These are phyloP conservation scores for Calonectria pseudoreteaudii DNA, from an alignment of 2,329 filamentous ascomycete genomes.

Conservation along the genomic window DNA sequence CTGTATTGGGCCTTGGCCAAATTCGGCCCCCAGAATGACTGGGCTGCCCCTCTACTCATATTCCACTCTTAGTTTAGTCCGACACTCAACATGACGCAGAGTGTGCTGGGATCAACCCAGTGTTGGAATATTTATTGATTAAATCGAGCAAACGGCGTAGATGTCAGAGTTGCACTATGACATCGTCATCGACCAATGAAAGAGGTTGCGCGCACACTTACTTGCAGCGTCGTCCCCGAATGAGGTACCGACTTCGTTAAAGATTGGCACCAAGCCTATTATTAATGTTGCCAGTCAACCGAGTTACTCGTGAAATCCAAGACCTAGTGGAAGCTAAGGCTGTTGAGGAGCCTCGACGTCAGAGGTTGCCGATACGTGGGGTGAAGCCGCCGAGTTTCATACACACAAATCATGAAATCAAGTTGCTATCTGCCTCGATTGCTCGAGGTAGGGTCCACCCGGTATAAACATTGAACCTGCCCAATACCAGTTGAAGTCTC, in stretches of 20 bases:
- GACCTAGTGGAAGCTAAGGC: not conserved
- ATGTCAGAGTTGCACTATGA: not conserved
- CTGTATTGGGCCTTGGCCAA: not conserved
- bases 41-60: not conserved
- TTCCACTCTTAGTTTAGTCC: not conserved
- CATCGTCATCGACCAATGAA: not conserved
- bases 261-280: not conserved
- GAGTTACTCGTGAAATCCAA: not conserved
- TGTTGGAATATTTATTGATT: not conserved
- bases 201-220: not conserved
- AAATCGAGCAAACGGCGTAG: not conserved
- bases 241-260: not conserved
- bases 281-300: not conserved
- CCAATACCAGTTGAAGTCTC: not conserved
- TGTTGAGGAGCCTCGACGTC: not conserved
- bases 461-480: no score
- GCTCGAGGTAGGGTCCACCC: not conserved
- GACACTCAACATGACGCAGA: constrained; percentile 1
- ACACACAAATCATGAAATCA: not conserved
- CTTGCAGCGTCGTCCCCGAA: not conserved
- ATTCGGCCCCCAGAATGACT: not conserved
- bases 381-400: not conserved
- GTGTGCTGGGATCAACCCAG: not conserved
- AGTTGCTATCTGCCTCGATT: not conserved
- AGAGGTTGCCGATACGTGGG: not conserved